These are phyloP conservation scores for Apophysomyces variabilis DNA, from an alignment of 371 early-diverging fungal genomes.

Conservation along the genomic window DNA sequence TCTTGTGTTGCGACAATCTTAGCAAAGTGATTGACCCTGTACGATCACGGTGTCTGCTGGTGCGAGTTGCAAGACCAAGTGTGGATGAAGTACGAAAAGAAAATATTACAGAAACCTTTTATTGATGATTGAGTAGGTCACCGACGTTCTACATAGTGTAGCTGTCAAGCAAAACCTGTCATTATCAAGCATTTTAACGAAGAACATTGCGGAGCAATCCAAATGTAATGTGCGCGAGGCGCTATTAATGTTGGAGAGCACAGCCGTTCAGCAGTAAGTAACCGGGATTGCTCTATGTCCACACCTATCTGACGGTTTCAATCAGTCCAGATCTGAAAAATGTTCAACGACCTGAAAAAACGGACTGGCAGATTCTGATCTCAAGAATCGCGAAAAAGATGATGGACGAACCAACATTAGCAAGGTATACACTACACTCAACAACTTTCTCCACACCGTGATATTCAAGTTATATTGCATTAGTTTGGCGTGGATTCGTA, in stretches of 20 bases:
- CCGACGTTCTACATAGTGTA: conserved; percentile 67
- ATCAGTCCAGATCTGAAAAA: conserved; percentile 39
- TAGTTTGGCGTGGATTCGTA: conserved; percentile 58
- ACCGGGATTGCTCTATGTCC: conserved; percentile 10
- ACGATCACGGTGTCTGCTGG: conserved; percentile 91
- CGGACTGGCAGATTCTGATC: conserved; percentile 94
- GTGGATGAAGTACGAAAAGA: conserved; percentile 60
- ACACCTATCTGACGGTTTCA: conserved; percentile 35
- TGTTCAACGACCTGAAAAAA: conserved; percentile 60
- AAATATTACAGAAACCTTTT: neutral
- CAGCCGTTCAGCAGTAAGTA: conserved; percentile 74
- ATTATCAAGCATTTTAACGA: conserved; percentile 70
- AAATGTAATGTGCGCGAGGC: conserved; percentile 93
- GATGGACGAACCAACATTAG: conserved; percentile 76
- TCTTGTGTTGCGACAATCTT: conserved; percentile 91
- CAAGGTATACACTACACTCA: conserved; percentile 32
- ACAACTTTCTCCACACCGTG: neutral
- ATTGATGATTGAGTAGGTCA: conserved; percentile 46
- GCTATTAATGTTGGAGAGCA: conserved; percentile 88
- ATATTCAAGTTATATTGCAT: neutral
- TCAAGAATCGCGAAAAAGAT: conserved; percentile 71
- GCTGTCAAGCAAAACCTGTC: conserved; percentile 78
- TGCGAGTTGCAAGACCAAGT: conserved; percentile 89
- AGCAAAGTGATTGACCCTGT: conserved; percentile 96
- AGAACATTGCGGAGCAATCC: conserved; percentile 68